Percentiles rank a stretch among this genome's conserved stretches.
These are phyloP conservation scores for Boechera stricta DNA, from an alignment of 345 rosid species.

Conservation along the genomic window DNA sequence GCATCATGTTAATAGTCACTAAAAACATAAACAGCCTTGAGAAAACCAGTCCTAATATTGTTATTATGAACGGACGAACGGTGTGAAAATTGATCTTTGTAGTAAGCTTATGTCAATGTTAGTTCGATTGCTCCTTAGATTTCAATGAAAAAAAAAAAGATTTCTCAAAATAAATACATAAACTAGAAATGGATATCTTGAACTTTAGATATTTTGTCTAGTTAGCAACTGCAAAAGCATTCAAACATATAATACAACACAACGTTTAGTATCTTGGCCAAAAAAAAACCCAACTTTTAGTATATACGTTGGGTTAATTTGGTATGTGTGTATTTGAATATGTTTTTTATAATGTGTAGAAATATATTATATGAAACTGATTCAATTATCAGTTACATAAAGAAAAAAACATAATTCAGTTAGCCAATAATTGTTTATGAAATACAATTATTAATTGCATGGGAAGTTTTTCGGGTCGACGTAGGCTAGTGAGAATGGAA, in stretches of 20 bases:
- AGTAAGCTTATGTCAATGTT: no score
- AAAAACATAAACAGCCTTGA: neutral
- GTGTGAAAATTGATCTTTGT: no score
- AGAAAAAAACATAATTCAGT: neutral
- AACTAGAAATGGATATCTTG: neutral
- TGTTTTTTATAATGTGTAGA: neutral
- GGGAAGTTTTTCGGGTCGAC: slow-evolving; percentile 37
- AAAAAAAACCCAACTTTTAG: neutral
- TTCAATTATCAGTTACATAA: neutral
- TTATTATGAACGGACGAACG: no score
- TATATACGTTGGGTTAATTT: neutral
- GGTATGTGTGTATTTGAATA: neutral
- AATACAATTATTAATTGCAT: slow-evolving; percentile 10
- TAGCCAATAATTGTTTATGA: slow-evolving; percentile 10
- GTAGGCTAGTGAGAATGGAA: slow-evolving; percentile 42
- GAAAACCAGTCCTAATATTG: neutral
- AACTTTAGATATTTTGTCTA: neutral
- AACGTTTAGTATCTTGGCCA: neutral
- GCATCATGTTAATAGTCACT: neutral
- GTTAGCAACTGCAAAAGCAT: neutral
- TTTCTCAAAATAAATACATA: neutral
- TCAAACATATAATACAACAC: no score
- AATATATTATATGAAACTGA: neutral
- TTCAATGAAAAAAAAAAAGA: neutral
- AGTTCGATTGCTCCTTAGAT: neutral